Evolutionary conservation across 1,284 basidiomycete genomes (phyloP).

Genomic region (Austroboletus rostrupii): DNA sequence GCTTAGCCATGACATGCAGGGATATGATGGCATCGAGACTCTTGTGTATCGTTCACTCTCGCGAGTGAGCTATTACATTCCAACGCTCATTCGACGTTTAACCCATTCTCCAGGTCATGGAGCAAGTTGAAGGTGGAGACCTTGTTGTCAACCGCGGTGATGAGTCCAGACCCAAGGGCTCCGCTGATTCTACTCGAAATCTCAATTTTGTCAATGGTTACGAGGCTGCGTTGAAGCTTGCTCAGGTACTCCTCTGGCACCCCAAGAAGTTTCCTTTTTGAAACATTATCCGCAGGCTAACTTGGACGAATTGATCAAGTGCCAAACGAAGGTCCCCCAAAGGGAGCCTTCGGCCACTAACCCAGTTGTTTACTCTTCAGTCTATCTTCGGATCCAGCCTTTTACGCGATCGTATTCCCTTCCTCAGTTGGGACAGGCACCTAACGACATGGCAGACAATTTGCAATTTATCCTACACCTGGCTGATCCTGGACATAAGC

Average conservation of each 20-base stretch:
- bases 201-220: constrained; percentile 83
- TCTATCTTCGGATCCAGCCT: constrained; percentile 93
- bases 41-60: constrained; percentile 88
- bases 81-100: constrained; percentile 3
- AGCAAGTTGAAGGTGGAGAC: constrained; percentile 92
- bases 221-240: constrained; percentile 76
- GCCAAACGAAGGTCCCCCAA: constrained; percentile 41
- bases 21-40: constrained; percentile 94
- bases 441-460: constrained; percentile 35
- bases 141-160: constrained; percentile 84
- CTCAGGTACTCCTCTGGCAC: constrained; percentile 49
- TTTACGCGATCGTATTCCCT: constrained; percentile 61
- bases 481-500: constrained; percentile 75
- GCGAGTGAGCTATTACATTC: constrained; percentile 48
- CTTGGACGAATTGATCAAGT: constrained; percentile 73
- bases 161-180: constrained; percentile 64
- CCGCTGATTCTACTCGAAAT: constrained; percentile 51
- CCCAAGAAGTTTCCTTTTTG: neutral
- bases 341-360: constrained; percentile 47
- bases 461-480: constrained; percentile 86
- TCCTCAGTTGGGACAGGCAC: constrained; percentile 24
- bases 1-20: constrained; percentile 94
- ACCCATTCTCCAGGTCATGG: constrained; percentile 62
- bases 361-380: constrained; percentile 85
- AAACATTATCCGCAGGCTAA: constrained; percentile 54